Conservation (phyloP, 352 stramenopile genomes). For the Phytopythium mirpurense region DNA sequence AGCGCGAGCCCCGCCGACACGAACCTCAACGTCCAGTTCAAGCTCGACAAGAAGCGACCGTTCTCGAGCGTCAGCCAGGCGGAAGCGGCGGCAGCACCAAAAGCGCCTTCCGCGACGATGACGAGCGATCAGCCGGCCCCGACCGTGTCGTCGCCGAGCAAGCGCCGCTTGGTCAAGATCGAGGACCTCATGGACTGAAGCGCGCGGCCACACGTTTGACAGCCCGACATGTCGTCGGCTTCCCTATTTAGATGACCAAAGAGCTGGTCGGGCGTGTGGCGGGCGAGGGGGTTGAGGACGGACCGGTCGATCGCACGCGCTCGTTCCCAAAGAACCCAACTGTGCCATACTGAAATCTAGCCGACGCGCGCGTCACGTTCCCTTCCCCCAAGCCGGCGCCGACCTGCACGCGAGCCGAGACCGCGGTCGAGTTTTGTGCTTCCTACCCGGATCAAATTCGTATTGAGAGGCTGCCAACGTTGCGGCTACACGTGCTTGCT, state of each 20-base stretch:
- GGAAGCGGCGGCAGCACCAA: neutral
- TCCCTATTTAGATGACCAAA: conserved; percentile 38
- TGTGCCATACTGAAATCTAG: conserved; percentile 7
- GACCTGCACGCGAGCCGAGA: neutral
- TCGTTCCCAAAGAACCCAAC: conserved; percentile 2
- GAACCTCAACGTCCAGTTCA: conserved; percentile 24
- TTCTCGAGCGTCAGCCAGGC: conserved; percentile 19
- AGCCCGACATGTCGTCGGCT: neutral
- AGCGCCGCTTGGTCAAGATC: conserved; percentile 41
- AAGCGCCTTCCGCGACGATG: conserved; percentile 9
- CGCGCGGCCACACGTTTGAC: conserved; percentile 4
- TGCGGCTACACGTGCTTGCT: too few relatives aligned
- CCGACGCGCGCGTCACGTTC: neutral
- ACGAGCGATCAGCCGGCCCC: conserved; percentile 1
- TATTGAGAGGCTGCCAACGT: too few relatives aligned
- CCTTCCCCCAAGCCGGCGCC: neutral
- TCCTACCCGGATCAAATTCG: conserved; percentile 1
- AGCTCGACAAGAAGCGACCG: conserved; percentile 59
- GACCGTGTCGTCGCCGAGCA: conserved; percentile 17
- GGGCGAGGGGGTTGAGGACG: neutral
- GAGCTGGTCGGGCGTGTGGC: neutral
- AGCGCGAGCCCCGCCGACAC: conserved; percentile 10
- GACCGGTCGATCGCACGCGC: neutral
- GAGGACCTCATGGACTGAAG: conserved; percentile 31
- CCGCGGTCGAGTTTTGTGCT: conserved; percentile 6